Evolutionary conservation across 2,329 filamentous ascomycete species (phyloP), one percentile per base, ranked within the genome.

Genomic region (Stemphylium vesicarium): DNA sequence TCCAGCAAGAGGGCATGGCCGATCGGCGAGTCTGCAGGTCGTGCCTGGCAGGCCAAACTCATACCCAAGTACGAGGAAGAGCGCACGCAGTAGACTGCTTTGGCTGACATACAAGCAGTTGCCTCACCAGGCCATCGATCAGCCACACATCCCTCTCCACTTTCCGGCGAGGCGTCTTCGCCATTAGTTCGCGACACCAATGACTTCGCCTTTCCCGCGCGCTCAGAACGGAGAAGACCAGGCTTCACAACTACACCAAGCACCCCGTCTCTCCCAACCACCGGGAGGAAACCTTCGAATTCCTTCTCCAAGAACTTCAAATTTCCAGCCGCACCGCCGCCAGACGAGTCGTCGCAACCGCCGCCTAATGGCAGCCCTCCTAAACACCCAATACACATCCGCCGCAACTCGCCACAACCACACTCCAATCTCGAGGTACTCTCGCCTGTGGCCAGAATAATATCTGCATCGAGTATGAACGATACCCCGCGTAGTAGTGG

Each of bases 401-500:
- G 60, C 9, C 67, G 63, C 12, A 59, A 52, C 12, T 68, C 69
- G 2, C 67, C 70, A 7, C 64, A 62, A 36, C 62, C 68, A 3
- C 89, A 85, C 69, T 47, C 66, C 16, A 65, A 63, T 35, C 41
- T 82, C 33, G 90, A 87, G 66, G 84, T 81, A 65, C 78, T 82
- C 12, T 80, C 84, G 20, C 85, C 88, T 1, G 82, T 86, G 15
- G 84, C 88, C 4, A 82, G 88, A 45, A 86, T 96, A 46, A 81
- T 96, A 48, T 91, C 92, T 3, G 88, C 89, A 29, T 88, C 89
- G 13, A 96, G 91, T 65, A 81, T 90, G 62, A 85, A 85, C 56
- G 49, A 88, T 4, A 98, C 94, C 24, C 92, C 92, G 20, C 84
- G 95, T 65, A 96, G 91, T 61, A 99, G 95, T 72, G 90, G 90